Percentiles rank a stretch among this genome's conserved stretches.
phyloP scores from a whole-genome alignment of 768 basidiomycete species.

The Daedalea quercina region DNA sequence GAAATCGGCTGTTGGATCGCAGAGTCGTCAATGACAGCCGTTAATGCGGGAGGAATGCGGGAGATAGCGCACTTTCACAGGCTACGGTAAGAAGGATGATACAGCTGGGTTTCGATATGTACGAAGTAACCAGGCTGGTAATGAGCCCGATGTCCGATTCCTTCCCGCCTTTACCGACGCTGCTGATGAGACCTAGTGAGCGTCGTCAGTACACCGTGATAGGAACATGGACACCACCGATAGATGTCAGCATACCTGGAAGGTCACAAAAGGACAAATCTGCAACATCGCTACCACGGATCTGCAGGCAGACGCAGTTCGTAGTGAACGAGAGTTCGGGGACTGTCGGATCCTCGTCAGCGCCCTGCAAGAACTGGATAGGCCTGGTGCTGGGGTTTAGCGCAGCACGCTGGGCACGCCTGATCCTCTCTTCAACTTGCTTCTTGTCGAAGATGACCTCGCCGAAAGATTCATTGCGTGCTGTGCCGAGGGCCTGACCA shows the following conservation, averaged over 20 bases:
- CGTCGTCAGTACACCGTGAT: not conserved
- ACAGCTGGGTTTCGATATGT: slow-evolving; percentile 58
- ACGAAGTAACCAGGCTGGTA: slow-evolving; percentile 45
- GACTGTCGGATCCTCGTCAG: slow-evolving; percentile 21
- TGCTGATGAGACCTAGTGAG: slow-evolving; percentile 46
- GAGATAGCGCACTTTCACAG: slow-evolving; percentile 47
- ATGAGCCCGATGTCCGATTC: slow-evolving; percentile 56
- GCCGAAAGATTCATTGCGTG: slow-evolving; percentile 19
- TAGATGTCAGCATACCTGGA: slow-evolving; percentile 24
- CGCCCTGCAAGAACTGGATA: slow-evolving; percentile 32
- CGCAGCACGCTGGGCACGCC: slow-evolving; percentile 59
- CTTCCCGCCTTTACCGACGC: slow-evolving; percentile 32
- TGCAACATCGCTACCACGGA: slow-evolving; percentile 30
- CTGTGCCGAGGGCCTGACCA: slow-evolving; percentile 28
- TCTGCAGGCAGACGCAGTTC: slow-evolving; percentile 30
- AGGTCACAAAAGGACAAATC: slow-evolving; percentile 36
- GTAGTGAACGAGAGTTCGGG: slow-evolving; percentile 27
- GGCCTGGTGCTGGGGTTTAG: slow-evolving; percentile 43
- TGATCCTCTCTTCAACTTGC: slow-evolving; percentile 59
- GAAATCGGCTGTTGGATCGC: slow-evolving; percentile 53
- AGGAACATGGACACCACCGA: not conserved
- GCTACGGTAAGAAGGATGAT: slow-evolving; percentile 54
- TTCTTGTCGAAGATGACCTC: slow-evolving; percentile 40
- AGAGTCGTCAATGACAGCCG: not conserved
- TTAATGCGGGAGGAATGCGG: not conserved